These are phyloP conservation scores for Penicillium ochrochloron DNA, from an alignment of 495 filamentous ascomycete species.

Conservation along the genomic window DNA sequence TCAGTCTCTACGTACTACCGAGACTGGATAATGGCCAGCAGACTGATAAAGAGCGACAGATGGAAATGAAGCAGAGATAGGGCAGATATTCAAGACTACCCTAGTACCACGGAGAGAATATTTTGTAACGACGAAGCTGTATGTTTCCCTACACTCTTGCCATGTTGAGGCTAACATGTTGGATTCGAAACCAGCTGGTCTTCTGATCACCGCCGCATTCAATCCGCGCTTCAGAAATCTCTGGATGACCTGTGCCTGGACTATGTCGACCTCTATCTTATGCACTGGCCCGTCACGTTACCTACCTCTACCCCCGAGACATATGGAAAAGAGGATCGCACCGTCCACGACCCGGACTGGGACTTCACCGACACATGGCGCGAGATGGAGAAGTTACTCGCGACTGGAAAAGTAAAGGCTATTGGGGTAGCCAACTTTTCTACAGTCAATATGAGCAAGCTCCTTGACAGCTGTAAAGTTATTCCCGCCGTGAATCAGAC, in stretches of 20 bases:
- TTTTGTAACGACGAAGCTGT: slow-evolving; percentile 66
- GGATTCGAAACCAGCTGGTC: slow-evolving; percentile 24
- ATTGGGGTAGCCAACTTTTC: slow-evolving; percentile 64
- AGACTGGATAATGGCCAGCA: background rate
- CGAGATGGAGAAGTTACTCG: slow-evolving; percentile 62
- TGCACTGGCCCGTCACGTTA: slow-evolving; percentile 70
- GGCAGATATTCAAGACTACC: slow-evolving; percentile 56
- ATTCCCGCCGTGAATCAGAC: slow-evolving; percentile 66
- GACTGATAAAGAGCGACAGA: slow-evolving; percentile 31
- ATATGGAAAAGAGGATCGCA: slow-evolving; percentile 46
- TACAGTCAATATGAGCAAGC: slow-evolving; percentile 45
- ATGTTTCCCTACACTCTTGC: slow-evolving; percentile 39
- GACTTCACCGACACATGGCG: slow-evolving; percentile 48
- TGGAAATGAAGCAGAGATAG: slow-evolving; percentile 51
- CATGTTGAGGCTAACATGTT: slow-evolving; percentile 40
- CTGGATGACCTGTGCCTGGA: slow-evolving; percentile 59
- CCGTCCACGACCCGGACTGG: slow-evolving; percentile 45
- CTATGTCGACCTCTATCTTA: slow-evolving; percentile 70
- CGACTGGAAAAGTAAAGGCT: slow-evolving; percentile 57
- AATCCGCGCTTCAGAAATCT: slow-evolving; percentile 59
- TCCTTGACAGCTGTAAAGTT: slow-evolving; percentile 52
- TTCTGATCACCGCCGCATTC: slow-evolving; percentile 51
- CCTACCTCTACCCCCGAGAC: slow-evolving; percentile 39
- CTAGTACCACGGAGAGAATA: slow-evolving; percentile 55
- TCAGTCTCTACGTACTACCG: background rate